Conservation (phyloP, 495 filamentous ascomycete genomes). For the Neurospora sp. region DNA sequence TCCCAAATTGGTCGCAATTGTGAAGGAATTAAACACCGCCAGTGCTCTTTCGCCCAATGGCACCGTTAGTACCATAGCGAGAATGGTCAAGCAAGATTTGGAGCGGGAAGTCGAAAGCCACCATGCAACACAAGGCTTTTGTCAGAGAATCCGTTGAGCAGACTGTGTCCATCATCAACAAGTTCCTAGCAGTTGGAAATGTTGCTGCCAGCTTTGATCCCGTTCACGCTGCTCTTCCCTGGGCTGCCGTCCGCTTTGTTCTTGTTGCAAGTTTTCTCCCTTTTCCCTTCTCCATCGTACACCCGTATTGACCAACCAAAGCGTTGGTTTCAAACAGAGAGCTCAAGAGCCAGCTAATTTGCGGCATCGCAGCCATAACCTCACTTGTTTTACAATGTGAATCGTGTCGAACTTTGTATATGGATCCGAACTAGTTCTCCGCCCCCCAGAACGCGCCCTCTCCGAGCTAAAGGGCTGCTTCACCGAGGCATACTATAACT, state of each 20-base stretch:
- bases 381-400: not conserved
- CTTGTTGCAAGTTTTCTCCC: not conserved
- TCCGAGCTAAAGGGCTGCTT: not conserved
- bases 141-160: not conserved
- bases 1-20: not conserved
- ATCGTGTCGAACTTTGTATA: not conserved
- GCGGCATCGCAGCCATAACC: not conserved
- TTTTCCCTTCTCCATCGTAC: not conserved
- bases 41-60: not conserved
- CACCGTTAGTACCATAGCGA: not conserved
- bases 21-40: not conserved
- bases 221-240: not conserved
- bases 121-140: not conserved
- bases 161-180: not conserved
- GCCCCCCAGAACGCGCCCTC: not conserved
- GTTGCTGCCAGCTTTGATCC: not conserved
- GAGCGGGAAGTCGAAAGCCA: not conserved
- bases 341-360: not conserved
- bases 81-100: not conserved
- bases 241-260: not conserved
- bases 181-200: not conserved
- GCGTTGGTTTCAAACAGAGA: not conserved
- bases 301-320: not conserved
- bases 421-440: not conserved
- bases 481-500: not conserved